These are phyloP conservation scores for Bidens hawaiensis DNA, from an alignment of 140 eudicot species.

Conservation along the genomic window DNA sequence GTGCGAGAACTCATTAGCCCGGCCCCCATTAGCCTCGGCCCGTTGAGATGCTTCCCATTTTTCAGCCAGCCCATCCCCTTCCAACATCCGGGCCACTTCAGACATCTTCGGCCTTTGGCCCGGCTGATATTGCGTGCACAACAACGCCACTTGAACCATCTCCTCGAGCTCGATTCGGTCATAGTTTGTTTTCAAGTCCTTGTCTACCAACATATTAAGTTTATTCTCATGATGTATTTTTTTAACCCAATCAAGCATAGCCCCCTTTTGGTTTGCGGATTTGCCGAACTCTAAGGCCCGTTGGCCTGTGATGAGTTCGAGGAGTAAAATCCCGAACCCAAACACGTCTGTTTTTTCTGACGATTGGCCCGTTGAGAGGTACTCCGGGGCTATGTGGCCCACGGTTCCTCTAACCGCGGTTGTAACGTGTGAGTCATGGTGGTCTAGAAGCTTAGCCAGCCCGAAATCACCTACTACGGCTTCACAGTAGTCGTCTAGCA, in stretches of 20 bases:
- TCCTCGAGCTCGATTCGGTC: constrained; percentile 89
- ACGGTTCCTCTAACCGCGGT: constrained; percentile 81
- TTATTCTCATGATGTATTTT: constrained; percentile 78
- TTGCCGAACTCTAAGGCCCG: constrained; percentile 79
- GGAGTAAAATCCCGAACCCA: constrained; percentile 71
- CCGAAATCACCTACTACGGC: constrained; percentile 89
- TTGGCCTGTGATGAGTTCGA: constrained; percentile 75
- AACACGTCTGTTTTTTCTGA: constrained; percentile 81
- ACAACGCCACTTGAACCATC: constrained; percentile 76
- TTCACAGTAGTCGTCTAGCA: constrained; percentile 71
- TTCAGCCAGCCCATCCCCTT: constrained; percentile 90
- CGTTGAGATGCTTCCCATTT: constrained; percentile 89
- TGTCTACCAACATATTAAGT: constrained; percentile 72
- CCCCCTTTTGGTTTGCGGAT: constrained; percentile 78
- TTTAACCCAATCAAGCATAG: constrained; percentile 91
- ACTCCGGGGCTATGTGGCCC: constrained; percentile 90
- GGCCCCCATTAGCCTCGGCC: constrained; percentile 55
- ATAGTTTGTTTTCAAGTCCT: constrained; percentile 56
- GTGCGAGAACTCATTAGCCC: constrained; percentile 68
- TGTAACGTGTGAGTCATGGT: constrained; percentile 72
- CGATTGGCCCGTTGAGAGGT: constrained; percentile 78
- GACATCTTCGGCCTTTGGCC: constrained; percentile 87
- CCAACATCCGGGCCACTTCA: constrained; percentile 88
- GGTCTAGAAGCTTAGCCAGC: constrained; percentile 77
- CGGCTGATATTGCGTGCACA: constrained; percentile 78